A percentile compares a stretch with the other conserved stretches of the same genome.
Conservation (phyloP, 768 basidiomycete genomes). For the Lentinula guzmanii region DNA sequence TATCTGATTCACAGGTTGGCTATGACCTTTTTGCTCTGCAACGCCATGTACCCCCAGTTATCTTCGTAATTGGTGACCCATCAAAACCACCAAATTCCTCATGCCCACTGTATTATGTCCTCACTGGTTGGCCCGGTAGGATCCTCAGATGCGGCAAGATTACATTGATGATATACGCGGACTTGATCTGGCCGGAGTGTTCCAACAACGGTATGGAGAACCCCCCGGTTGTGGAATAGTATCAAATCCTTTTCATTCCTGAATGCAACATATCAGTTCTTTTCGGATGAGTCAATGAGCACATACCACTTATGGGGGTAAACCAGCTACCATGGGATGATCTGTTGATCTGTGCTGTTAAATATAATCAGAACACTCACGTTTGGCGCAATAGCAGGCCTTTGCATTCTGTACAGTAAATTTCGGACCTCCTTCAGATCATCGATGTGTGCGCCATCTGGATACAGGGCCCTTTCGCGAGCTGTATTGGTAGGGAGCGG, state of each 20-base stretch:
- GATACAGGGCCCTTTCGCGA: slow-evolving; percentile 40
- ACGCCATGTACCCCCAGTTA: no score
- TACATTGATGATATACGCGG: slow-evolving; percentile 51
- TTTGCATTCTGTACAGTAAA: slow-evolving; percentile 81
- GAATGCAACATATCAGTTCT: background rate
- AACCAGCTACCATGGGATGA: slow-evolving; percentile 26
- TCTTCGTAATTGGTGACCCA: no score
- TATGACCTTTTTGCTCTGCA: no score
- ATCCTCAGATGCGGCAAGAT: slow-evolving; percentile 46
- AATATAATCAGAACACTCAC: background rate
- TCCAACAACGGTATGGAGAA: slow-evolving; percentile 53
- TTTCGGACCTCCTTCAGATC: slow-evolving; percentile 69
- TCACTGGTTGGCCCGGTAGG: slow-evolving; percentile 40
- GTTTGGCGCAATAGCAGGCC: slow-evolving; percentile 80
- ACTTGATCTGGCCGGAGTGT: slow-evolving; percentile 46
- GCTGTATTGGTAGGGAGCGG: slow-evolving; percentile 36
- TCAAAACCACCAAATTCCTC: slow-evolving; percentile 1
- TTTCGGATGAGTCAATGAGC: background rate
- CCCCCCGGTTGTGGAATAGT: slow-evolving; percentile 58
- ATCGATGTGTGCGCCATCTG: slow-evolving; percentile 70
- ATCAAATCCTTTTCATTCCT: slow-evolving; percentile 48
- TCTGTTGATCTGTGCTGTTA: no score
- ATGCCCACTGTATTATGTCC: slow-evolving; percentile 40
- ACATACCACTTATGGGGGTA: slow-evolving; percentile 53
- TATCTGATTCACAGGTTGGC: no score